phyloP scores from a whole-genome alignment of 2,329 filamentous ascomycete species.

The Bipolaris bicolor region DNA sequence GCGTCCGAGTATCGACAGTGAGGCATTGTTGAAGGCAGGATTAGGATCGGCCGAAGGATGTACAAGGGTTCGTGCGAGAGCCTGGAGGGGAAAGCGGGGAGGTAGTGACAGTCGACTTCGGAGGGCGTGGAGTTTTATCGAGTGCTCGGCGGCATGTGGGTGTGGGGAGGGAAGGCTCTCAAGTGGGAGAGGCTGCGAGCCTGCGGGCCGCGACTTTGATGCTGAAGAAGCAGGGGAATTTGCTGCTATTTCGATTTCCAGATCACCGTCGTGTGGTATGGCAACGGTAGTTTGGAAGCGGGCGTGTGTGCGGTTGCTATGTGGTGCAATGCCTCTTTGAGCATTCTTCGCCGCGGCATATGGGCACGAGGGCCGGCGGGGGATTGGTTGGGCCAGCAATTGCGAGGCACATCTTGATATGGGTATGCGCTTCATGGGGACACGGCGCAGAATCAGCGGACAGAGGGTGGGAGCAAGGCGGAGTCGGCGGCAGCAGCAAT shows the following conservation, averaged over 20 bases:
- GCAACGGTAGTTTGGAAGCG: constrained; percentile 30
- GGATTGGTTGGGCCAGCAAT: constrained; percentile 57
- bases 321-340: constrained; percentile 34
- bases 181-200: constrained; percentile 19
- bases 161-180: constrained; percentile 72
- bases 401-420: constrained; percentile 66
- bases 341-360: constrained; percentile 29
- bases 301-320: constrained; percentile 40
- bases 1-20: constrained; percentile 79
- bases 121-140: constrained; percentile 89
- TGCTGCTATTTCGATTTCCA: constrained; percentile 23
- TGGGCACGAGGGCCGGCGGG: constrained; percentile 53
- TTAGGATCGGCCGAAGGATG: constrained; percentile 83
- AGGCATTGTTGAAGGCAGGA: constrained; percentile 84
- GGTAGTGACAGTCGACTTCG: constrained; percentile 88
- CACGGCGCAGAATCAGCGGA: constrained; percentile 8
- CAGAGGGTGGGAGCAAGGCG: constrained; percentile 18
- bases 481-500: constrained; percentile 29
- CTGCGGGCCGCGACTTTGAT: constrained; percentile 12
- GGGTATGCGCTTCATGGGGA: constrained; percentile 66
- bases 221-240: constrained; percentile 7
- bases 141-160: constrained; percentile 69
- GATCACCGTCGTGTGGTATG: constrained; percentile 13
- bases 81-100: constrained; percentile 80
- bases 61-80: constrained; percentile 83